phyloP scores from a whole-genome alignment of 2,329 filamentous ascomycete genomes.

The Sporothrix mexicana region DNA sequence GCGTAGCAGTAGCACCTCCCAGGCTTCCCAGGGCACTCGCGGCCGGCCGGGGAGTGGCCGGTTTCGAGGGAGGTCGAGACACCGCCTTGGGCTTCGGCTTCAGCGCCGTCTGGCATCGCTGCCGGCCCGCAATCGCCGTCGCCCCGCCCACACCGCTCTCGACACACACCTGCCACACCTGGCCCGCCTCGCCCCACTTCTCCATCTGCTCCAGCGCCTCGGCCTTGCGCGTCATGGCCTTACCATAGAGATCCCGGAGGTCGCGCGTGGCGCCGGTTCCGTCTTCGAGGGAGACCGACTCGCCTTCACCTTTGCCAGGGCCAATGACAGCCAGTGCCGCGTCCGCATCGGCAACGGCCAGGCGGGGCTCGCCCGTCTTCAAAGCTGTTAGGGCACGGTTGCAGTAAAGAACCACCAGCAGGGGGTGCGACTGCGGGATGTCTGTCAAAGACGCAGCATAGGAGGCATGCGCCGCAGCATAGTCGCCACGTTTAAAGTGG shows the following conservation, averaged over 20 bases:
- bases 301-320: slow-evolving; percentile 75
- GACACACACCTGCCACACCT: slow-evolving; percentile 81
- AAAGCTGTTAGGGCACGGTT: slow-evolving; percentile 89
- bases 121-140: slow-evolving; percentile 81
- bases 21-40: slow-evolving; percentile 32
- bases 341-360: slow-evolving; percentile 84
- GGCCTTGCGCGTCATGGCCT: slow-evolving; percentile 91
- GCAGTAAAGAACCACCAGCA: slow-evolving; percentile 85
- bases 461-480: slow-evolving; percentile 79
- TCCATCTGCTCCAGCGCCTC: slow-evolving; percentile 96
- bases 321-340: slow-evolving; percentile 81
- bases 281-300: slow-evolving; percentile 73
- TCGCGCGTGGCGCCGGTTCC: slow-evolving; percentile 71
- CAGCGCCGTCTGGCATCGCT: slow-evolving; percentile 87
- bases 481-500: slow-evolving; percentile 94
- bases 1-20: slow-evolving; percentile 43
- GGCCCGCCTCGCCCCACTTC: slow-evolving; percentile 83
- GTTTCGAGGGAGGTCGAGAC: slow-evolving; percentile 29
- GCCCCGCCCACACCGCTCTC: slow-evolving; percentile 85
- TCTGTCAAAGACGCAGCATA: slow-evolving; percentile 79
- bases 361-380: slow-evolving; percentile 90
- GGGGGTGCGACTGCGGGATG: slow-evolving; percentile 78
- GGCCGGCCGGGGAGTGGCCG: background rate
- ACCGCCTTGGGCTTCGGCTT: slow-evolving; percentile 65
- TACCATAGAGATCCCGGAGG: slow-evolving; percentile 92